Evolutionary conservation across 1,284 basidiomycete genomes (phyloP).

Genomic region (Exobasidium rhododendri): DNA sequence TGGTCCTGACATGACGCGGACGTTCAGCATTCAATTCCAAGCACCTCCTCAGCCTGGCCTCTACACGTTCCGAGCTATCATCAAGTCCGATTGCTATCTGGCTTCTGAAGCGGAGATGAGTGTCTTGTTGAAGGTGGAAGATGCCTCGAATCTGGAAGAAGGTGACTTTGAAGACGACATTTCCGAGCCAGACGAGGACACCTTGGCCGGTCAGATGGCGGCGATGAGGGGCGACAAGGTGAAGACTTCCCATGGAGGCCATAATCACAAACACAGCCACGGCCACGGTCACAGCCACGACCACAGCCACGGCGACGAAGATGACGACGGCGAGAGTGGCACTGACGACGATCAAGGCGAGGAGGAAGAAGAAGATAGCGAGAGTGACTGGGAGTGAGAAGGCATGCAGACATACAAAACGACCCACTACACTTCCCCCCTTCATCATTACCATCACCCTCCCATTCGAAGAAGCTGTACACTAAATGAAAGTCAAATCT

Average conservation of each 20-base stretch:
- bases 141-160: constrained; percentile 63
- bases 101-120: constrained; percentile 66
- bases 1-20: constrained; percentile 67
- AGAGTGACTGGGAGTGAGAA: constrained; percentile 16
- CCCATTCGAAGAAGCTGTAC: too few relatives aligned
- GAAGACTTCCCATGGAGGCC: constrained; percentile 61
- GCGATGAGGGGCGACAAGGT: constrained; percentile 88
- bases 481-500: too few relatives aligned
- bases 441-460: too few relatives aligned
- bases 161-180: constrained; percentile 47
- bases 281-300: too few relatives aligned
- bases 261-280: constrained; percentile 1
- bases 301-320: background rate
- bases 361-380: constrained; percentile 24
- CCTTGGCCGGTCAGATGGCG: constrained; percentile 94
- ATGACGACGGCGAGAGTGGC: background rate
- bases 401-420: too few relatives aligned
- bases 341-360: constrained; percentile 22
- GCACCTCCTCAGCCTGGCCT: constrained; percentile 79
- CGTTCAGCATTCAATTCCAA: constrained; percentile 89
- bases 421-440: too few relatives aligned
- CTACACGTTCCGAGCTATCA: constrained; percentile 83
- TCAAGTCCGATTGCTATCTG: constrained; percentile 81
- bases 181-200: constrained; percentile 52
- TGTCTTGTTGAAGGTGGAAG: constrained; percentile 61